These are phyloP conservation scores for Capsicum baccatum DNA, from an alignment of 257 asterid species.

Conservation along the genomic window DNA sequence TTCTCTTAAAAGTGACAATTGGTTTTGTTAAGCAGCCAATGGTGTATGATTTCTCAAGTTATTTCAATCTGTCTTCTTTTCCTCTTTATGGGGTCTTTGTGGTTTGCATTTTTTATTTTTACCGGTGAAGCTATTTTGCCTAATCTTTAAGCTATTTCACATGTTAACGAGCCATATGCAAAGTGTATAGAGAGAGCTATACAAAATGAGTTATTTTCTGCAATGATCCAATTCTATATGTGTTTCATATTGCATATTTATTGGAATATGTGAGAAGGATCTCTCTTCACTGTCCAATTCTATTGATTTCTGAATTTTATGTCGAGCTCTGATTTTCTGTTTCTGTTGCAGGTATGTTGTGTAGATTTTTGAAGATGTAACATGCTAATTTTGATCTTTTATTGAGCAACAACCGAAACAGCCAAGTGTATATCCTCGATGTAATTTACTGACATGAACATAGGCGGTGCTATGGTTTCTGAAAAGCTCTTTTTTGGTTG, in stretches of 20 bases:
- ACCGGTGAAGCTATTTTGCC: background rate
- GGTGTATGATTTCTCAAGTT: background rate
- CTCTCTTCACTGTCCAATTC: too few relatives aligned
- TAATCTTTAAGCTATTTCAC: background rate
- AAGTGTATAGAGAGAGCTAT: background rate
- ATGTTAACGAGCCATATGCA: background rate
- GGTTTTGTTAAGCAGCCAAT: background rate
- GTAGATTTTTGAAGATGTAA: slow-evolving; percentile 27
- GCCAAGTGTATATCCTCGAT: slow-evolving; percentile 28
- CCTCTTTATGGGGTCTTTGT: background rate
- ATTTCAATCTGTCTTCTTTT: background rate
- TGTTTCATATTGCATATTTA: too few relatives aligned
- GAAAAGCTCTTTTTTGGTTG: slow-evolving; percentile 10
- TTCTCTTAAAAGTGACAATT: background rate
- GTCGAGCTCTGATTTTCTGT: slow-evolving; percentile 15
- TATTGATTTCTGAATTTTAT: background rate
- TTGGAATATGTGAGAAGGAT: too few relatives aligned
- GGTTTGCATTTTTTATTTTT: background rate
- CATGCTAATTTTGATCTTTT: slow-evolving; percentile 20
- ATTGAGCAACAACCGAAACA: slow-evolving; percentile 9
- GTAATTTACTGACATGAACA: slow-evolving; percentile 15
- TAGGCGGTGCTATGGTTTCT: slow-evolving; percentile 18
- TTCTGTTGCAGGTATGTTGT: slow-evolving; percentile 23
- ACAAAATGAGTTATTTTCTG: too few relatives aligned
- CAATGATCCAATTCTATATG: too few relatives aligned